A percentile compares a stretch with the other conserved stretches of the same genome.
Conservation (phyloP, 2,329 filamentous ascomycete genomes). For the Aspergillus texensis region DNA sequence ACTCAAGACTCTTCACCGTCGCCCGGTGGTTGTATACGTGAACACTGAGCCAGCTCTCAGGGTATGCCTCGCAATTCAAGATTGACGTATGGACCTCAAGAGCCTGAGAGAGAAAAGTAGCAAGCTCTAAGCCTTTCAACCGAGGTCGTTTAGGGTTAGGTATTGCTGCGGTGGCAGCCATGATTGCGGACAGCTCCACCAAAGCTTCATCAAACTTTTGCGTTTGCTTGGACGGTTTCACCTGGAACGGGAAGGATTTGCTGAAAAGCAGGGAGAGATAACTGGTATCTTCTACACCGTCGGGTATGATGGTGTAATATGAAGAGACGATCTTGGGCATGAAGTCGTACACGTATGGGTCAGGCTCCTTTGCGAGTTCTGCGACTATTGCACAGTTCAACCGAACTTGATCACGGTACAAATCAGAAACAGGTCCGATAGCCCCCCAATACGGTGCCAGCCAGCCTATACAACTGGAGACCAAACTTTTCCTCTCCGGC, state of each 20-base stretch:
- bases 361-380: conserved; percentile 77
- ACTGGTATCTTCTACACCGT: conserved; percentile 60
- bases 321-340: conserved; percentile 90
- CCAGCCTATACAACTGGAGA: conserved; percentile 85
- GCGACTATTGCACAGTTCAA: conserved; percentile 91
- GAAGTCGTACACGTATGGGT: conserved; percentile 82
- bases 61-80: conserved; percentile 85
- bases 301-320: conserved; percentile 74
- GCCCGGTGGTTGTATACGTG: conserved; percentile 93
- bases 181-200: conserved; percentile 82
- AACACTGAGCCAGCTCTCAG: conserved; percentile 84
- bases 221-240: conserved; percentile 63
- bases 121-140: conserved; percentile 76
- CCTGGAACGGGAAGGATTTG: conserved; percentile 83
- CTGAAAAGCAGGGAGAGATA: conserved; percentile 87
- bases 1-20: conserved; percentile 81
- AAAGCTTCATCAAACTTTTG: conserved; percentile 81
- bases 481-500: conserved; percentile 72
- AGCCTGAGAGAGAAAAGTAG: conserved; percentile 73
- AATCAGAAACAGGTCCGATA: conserved; percentile 70
- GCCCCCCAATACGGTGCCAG: conserved; percentile 91
- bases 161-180: conserved; percentile 79
- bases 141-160: conserved; percentile 74
- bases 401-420: conserved; percentile 91
- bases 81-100: conserved; percentile 88